A percentile compares a stretch with the other conserved stretches of the same genome.
These are phyloP conservation scores for Neoconidiobolus thromboides DNA, from an alignment of 371 early-diverging fungal species.

Conservation along the genomic window DNA sequence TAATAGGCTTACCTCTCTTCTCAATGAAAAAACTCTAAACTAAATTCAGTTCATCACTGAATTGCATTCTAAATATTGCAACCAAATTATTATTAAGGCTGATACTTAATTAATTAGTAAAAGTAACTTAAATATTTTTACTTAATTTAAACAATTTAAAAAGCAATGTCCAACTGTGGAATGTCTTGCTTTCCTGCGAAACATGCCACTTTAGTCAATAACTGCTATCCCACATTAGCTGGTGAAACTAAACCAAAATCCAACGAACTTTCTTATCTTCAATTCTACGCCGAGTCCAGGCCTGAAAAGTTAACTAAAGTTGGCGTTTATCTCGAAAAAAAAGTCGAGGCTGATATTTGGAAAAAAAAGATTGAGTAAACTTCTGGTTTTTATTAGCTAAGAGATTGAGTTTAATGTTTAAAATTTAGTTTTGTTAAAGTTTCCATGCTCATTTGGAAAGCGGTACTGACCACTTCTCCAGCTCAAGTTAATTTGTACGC, in stretches of 20 bases:
- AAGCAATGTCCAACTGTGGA: constrained; percentile 4
- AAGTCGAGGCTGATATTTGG: constrained; percentile 42
- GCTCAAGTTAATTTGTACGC: constrained; percentile 6
- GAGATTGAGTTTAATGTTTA: background rate
- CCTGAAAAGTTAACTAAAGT: constrained; percentile 87
- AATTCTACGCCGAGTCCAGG: constrained; percentile 73
- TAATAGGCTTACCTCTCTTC: too few species aligned
- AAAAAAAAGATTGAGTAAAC: constrained; percentile 39
- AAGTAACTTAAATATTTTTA: background rate
- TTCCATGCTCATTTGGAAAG: constrained; percentile 8
- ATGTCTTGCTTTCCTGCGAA: constrained; percentile 24
- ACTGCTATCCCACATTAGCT: constrained; percentile 71
- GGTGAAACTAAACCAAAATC: constrained; percentile 64
- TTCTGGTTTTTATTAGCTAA: constrained; percentile 6
- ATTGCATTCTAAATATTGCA: too few species aligned
- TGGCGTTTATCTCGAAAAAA: constrained; percentile 61
- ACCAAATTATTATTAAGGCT: too few species aligned
- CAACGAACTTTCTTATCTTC: constrained; percentile 68
- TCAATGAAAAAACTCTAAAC: too few species aligned
- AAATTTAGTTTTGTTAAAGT: constrained; percentile 7
- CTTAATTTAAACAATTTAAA: background rate
- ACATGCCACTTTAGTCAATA: constrained; percentile 79
- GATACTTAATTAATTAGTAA: too few species aligned
- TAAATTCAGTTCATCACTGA: too few species aligned
- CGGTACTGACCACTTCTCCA: constrained; percentile 4